phyloP scores from a whole-genome alignment of 75 land plant species.

The Azolla pinnata region DNA sequence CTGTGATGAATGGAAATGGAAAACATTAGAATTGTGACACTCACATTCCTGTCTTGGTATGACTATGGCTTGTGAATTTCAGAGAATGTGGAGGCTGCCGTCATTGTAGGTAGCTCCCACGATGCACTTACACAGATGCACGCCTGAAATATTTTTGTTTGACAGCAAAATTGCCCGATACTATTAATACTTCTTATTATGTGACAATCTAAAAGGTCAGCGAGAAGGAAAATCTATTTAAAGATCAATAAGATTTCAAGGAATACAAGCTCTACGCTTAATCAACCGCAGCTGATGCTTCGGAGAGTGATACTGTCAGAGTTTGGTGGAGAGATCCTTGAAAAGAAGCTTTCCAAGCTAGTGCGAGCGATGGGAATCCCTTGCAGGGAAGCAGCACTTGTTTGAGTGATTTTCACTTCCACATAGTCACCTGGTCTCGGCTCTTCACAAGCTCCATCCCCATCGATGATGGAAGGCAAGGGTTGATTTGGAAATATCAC shows the following conservation, averaged over 20 bases:
- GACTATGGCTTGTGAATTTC: no score
- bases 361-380: constrained; percentile 66
- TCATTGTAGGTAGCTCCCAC: no score
- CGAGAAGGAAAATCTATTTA: not conserved
- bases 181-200: no score
- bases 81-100: no score
- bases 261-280: not conserved
- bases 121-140: no score
- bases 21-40: no score
- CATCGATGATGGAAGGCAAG: constrained; percentile 19
- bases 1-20: no score
- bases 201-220: not conserved
- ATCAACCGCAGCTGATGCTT: not conserved
- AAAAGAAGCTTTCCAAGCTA: constrained; percentile 39
- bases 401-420: constrained; percentile 56
- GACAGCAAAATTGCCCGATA: no score
- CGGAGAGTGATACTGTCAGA: not conserved
- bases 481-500: constrained; percentile 49
- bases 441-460: constrained; percentile 8
- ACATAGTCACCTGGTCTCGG: constrained; percentile 85
- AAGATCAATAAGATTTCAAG: not conserved
- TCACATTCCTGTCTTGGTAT: no score
- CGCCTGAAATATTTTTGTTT: no score
- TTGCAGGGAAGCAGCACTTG: constrained; percentile 65
- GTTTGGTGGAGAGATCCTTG: not conserved